Evolutionary conservation across 2,329 filamentous ascomycete genomes (phyloP).

Genomic region (Camillea tinctor): DNA sequence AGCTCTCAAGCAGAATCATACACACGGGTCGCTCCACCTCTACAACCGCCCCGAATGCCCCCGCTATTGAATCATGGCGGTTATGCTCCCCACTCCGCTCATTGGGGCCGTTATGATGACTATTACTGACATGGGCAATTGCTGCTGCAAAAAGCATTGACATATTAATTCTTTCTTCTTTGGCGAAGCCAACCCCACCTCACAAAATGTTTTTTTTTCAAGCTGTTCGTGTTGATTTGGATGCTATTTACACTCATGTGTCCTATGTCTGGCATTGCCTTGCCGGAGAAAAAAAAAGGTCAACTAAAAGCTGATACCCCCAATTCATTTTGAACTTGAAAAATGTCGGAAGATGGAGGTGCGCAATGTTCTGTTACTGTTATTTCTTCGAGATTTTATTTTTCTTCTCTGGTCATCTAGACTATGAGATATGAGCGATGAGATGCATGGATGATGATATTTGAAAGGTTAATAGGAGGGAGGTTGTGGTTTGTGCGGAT

Average conservation of each 20-base stretch:
- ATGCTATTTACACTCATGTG: not conserved
- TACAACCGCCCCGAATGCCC: constrained; percentile 9
- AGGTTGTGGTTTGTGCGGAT: constrained; percentile 6
- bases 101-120: constrained; percentile 2
- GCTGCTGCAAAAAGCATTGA: not conserved
- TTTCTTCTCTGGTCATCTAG: constrained; percentile 15
- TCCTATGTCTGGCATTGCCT: not conserved
- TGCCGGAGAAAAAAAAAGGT: not conserved
- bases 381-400: constrained; percentile 13
- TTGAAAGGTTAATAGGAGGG: constrained; percentile 13
- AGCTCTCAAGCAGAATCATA: constrained; percentile 51
- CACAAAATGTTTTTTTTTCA: not conserved
- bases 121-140: constrained; percentile 8
- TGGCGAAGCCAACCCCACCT: not conserved
- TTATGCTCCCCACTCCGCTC: not conserved
- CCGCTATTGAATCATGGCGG: constrained; percentile 11
- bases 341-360: not conserved
- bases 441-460: constrained; percentile 25
- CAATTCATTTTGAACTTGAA: constrained; percentile 3
- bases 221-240: not conserved
- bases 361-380: constrained; percentile 10
- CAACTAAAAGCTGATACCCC: constrained; percentile 19
- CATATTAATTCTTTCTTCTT: not conserved
- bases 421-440: constrained; percentile 31
- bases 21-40: constrained; percentile 22